phyloP scores from a whole-genome alignment of 495 filamentous ascomycete species.

The Xylaria nigripes region DNA sequence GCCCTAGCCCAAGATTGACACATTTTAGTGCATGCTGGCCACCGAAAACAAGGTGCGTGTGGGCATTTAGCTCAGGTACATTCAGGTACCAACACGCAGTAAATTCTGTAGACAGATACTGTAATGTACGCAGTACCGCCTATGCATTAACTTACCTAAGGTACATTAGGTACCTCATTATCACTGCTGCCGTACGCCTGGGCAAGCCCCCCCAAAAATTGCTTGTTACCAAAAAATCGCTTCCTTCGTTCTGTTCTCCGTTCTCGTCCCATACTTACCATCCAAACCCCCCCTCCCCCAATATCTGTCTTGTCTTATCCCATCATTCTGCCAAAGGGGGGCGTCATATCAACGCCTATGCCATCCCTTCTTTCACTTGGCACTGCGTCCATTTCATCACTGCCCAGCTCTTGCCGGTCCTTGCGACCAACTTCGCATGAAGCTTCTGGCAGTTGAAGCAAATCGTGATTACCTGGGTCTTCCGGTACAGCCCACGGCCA shows the following conservation, averaged over 20 bases:
- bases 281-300: not conserved
- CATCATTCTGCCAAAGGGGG: conserved; percentile 4
- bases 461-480: not conserved
- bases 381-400: not conserved
- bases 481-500: not conserved
- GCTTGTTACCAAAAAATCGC: not conserved
- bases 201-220: not conserved
- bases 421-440: conserved; percentile 6
- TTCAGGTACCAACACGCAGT: not conserved
- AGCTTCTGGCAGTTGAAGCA: not conserved
- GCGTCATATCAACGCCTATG: not conserved
- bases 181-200: too few relatives aligned
- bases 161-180: too few relatives aligned
- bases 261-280: conserved; percentile 2
- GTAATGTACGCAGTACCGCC: too few relatives aligned
- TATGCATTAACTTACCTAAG: too few relatives aligned
- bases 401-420: conserved; percentile 2
- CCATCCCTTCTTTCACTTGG: not conserved
- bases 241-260: not conserved
- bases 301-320: conserved; percentile 5
- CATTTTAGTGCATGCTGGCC: not conserved
- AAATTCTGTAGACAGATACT: not conserved
- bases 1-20: not conserved
- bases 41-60: too few relatives aligned
- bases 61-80: not conserved